These are phyloP conservation scores for Ogataea methylovora DNA, from an alignment of 805 yeast species.

Conservation along the genomic window DNA sequence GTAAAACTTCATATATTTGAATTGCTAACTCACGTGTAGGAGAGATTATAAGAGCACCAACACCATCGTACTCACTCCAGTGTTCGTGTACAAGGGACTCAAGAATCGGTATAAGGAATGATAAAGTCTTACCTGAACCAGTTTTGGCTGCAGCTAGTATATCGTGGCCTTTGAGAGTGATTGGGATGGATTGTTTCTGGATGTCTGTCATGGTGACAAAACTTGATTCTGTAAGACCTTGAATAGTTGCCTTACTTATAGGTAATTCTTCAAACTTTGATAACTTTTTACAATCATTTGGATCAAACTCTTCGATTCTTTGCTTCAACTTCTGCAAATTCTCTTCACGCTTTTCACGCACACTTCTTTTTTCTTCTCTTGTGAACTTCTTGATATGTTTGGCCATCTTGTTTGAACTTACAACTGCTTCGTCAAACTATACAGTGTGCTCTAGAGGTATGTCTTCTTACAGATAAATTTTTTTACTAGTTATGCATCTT, in stretches of 20 bases:
- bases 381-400: constrained; percentile 20
- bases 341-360: constrained; percentile 23
- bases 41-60: constrained; percentile 83
- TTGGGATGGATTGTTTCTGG: constrained; percentile 72
- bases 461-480: too few relatives aligned
- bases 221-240: constrained; percentile 73
- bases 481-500: too few relatives aligned
- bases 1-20: constrained; percentile 81
- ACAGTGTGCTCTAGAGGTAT: too few relatives aligned
- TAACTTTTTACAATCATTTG: constrained; percentile 24
- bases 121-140: constrained; percentile 86
- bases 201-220: constrained; percentile 79
- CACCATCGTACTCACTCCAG: constrained; percentile 80
- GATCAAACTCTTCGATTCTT: constrained; percentile 48
- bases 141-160: constrained; percentile 85
- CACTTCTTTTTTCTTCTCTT: constrained; percentile 20
- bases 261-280: constrained; percentile 75
- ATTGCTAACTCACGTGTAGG: constrained; percentile 91
- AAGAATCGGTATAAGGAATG: constrained; percentile 75
- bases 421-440: too few relatives aligned
- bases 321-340: constrained; percentile 37
- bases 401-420: constrained; percentile 18
- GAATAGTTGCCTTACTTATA: constrained; percentile 50
- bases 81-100: constrained; percentile 60
- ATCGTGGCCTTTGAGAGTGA: constrained; percentile 70